Evolutionary conservation across 2,329 filamentous ascomycete species (phyloP).

Genomic region (Aureobasidium sp.): DNA sequence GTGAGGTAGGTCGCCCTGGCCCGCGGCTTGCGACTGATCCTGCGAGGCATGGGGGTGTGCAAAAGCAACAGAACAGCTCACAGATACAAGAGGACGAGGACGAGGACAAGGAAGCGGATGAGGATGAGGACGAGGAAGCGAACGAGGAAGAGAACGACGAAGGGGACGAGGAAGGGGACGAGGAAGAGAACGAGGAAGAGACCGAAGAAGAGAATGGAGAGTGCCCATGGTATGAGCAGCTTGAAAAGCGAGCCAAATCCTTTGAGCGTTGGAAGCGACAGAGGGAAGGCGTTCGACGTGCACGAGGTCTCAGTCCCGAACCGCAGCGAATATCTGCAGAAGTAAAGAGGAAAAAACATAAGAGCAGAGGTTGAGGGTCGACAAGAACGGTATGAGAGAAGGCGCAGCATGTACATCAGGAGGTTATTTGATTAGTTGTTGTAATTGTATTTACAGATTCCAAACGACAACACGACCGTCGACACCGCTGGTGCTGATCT

Average conservation of each 20-base stretch:
- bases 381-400: not conserved
- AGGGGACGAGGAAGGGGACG: not conserved
- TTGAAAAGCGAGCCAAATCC: not conserved
- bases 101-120: not conserved
- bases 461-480: constrained; percentile 44
- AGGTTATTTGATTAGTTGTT: not conserved
- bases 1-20: not conserved
- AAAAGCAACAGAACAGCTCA: not conserved
- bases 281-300: not conserved
- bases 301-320: not conserved
- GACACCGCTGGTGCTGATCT: constrained; percentile 64
- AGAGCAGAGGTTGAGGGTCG: not conserved
- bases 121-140: not conserved
- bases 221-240: too few relatives aligned
- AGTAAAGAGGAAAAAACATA: not conserved
- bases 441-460: constrained; percentile 30
- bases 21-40: not conserved
- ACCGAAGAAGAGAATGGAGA: not conserved
- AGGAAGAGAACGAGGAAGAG: not conserved
- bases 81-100: not conserved
- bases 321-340: not conserved
- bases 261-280: not conserved
- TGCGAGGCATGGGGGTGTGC: not conserved
- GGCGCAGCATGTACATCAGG: not conserved
- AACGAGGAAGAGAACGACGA: not conserved